Evolutionary conservation across 257 asterid species (phyloP).

Genomic region (Mentha longifolia): DNA sequence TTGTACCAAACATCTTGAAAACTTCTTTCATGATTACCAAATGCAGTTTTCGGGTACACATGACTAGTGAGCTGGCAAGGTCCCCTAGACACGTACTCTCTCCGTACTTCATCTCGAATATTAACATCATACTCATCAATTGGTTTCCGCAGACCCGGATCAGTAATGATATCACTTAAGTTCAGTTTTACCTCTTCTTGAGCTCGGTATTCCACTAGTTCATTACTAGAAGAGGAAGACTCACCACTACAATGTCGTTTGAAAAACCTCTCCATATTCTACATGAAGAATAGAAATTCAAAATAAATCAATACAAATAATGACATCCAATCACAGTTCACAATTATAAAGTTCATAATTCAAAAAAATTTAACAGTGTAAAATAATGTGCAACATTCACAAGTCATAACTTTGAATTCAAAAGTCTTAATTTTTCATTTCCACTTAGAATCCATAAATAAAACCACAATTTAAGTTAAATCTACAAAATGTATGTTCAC

Average conservation of each 20-base stretch:
- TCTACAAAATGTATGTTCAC: background rate
- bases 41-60: background rate
- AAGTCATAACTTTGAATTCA: too few relatives aligned
- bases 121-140: background rate
- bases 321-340: background rate
- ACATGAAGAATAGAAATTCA: background rate
- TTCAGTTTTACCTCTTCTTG: background rate
- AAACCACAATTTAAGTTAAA: too few relatives aligned
- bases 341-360: background rate
- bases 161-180: background rate
- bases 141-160: background rate
- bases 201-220: background rate
- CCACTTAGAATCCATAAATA: too few relatives aligned
- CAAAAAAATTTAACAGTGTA: background rate
- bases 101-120: slow-evolving; percentile 4
- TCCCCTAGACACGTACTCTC: background rate
- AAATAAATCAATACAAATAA: background rate
- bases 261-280: background rate
- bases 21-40: background rate
- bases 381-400: too few relatives aligned
- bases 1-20: background rate
- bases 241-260: background rate
- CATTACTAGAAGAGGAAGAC: background rate
- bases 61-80: background rate
- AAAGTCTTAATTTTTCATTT: too few relatives aligned